A percentile compares a stretch with the other conserved stretches of the same genome.
phyloP scores from a whole-genome alignment of 192 early-diverging fungal species.

The Lobulomyces angularis region DNA sequence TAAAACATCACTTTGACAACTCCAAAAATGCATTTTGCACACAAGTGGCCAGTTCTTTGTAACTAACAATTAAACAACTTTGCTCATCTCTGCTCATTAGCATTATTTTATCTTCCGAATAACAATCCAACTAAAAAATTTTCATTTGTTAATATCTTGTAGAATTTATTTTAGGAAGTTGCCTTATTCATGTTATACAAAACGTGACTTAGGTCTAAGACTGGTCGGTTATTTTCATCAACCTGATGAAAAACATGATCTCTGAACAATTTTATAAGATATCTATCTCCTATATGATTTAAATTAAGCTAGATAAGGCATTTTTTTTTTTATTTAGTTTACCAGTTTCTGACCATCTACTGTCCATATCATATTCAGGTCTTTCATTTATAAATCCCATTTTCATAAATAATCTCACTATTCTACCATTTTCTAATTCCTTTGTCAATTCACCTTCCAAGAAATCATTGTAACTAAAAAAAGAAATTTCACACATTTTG shows the following conservation, averaged over 20 bases:
- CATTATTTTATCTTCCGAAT: slow-evolving; percentile 87
- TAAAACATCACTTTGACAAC: slow-evolving; percentile 25
- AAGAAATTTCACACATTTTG: not conserved
- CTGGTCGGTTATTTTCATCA: slow-evolving; percentile 61
- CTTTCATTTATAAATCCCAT: slow-evolving; percentile 88
- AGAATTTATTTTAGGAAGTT: slow-evolving; percentile 1
- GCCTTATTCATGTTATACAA: slow-evolving; percentile 92
- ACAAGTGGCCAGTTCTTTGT: slow-evolving; percentile 86
- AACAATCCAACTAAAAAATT: slow-evolving; percentile 68
- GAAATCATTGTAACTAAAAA: slow-evolving; percentile 60
- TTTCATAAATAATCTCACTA: slow-evolving; percentile 79
- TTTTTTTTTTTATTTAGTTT: too few species aligned
- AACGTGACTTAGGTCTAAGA: slow-evolving; percentile 86
- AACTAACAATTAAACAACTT: slow-evolving; percentile 92
- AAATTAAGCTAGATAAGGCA: slow-evolving; percentile 35
- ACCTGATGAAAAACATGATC: slow-evolving; percentile 98
- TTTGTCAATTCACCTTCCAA: slow-evolving; percentile 63
- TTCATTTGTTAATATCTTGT: not conserved
- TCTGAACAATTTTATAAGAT: slow-evolving; percentile 92
- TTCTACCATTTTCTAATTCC: slow-evolving; percentile 85
- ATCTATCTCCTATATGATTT: slow-evolving; percentile 97
- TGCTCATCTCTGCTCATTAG: slow-evolving; percentile 92
- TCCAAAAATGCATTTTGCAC: slow-evolving; percentile 78
- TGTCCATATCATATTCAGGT: slow-evolving; percentile 47
- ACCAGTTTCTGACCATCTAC: slow-evolving; percentile 12